Base-by-base conservation (phyloP, 805 yeast species). In the Hanseniaspora guilliermondii region DNA sequence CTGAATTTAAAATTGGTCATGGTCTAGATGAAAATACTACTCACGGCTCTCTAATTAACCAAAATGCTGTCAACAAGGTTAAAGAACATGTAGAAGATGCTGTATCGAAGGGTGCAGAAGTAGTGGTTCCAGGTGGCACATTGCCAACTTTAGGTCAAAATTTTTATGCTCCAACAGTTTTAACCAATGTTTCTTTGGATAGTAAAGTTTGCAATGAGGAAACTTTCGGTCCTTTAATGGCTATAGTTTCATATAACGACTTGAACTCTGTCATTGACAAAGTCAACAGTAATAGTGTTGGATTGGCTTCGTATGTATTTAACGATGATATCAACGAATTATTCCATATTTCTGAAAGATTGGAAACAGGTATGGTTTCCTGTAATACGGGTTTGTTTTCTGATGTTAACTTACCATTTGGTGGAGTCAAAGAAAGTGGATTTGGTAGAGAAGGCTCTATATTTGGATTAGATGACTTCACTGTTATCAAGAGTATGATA, bases 381-480 rank as follows among this genome's bases (percentile, higher is more conserved):
- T 78, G 79, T 45, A 80, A 80, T 65, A 76, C 79, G 8, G 82
- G 82, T 53, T 60, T 76, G 2, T 76, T 78, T 63, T 74, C 81
- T 6, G 82, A 78, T 58, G 72, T 75, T 33, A 68, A 82, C 5
- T 61, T 79, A 47, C 84, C 85, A 58, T 76, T 76, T 57, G 79
- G 87, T 35, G 87, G 87, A 54, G 70, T 81, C 47, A 78, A 79
- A 59, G 79, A 79, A 60, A 76, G 83, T 25, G 87, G 87, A 0
- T 80, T 79, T 63, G 87, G 87, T 35, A 76, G 85, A 66, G 87
- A 82, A 65, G 85, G 85, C 17, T 76, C 83, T 1, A 65, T 75
- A 53, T 73, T 73, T 60, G 87, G 86, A 37, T 65, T 82, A 57
- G 83, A 79, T 35, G 85, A 80, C 63, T 79, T 78, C 62, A 70